phyloP scores from a whole-genome alignment of 108 stramenopile genomes.

The Thalassiosira profunda region DNA sequence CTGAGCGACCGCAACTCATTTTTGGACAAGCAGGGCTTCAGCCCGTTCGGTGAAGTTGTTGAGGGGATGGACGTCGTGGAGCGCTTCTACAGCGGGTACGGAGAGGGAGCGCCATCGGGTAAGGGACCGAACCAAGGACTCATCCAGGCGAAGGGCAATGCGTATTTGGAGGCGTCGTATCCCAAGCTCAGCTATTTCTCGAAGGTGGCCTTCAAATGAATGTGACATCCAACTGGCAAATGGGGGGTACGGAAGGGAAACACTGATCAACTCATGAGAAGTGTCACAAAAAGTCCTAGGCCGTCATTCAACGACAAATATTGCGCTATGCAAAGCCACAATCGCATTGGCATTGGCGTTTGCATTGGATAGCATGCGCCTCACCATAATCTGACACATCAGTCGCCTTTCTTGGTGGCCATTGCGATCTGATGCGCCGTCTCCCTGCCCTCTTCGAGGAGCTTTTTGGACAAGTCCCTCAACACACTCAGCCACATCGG shows the following conservation, averaged over 20 bases:
- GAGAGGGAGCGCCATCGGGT: conserved; percentile 87
- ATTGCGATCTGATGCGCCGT: no score
- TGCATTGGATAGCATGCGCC: no score
- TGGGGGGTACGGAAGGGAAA: no score
- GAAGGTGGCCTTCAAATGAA: conserved; percentile 53
- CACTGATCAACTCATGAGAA: no score
- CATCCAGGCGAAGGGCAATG: conserved; percentile 82
- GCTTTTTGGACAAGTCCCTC: neutral
- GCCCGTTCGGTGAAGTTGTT: conserved; percentile 92
- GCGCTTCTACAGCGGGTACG: conserved; percentile 87
- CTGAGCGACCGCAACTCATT: conserved; percentile 72
- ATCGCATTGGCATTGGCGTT: no score
- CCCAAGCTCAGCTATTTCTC: conserved; percentile 87
- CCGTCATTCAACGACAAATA: no score
- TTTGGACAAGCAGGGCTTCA: conserved; percentile 94
- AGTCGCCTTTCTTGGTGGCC: no score
- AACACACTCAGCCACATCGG: conserved; percentile 1
- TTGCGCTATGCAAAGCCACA: no score
- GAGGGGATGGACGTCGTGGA: conserved; percentile 93
- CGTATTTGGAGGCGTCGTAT: conserved; percentile 67
- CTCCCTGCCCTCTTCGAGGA: neutral
- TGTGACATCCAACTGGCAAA: no score
- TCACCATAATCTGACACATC: no score
- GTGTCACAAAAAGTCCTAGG: no score
- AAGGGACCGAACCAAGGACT: conserved; percentile 84